phyloP scores from a whole-genome alignment of 257 asterid species.

The Knoxia roxburghii region DNA sequence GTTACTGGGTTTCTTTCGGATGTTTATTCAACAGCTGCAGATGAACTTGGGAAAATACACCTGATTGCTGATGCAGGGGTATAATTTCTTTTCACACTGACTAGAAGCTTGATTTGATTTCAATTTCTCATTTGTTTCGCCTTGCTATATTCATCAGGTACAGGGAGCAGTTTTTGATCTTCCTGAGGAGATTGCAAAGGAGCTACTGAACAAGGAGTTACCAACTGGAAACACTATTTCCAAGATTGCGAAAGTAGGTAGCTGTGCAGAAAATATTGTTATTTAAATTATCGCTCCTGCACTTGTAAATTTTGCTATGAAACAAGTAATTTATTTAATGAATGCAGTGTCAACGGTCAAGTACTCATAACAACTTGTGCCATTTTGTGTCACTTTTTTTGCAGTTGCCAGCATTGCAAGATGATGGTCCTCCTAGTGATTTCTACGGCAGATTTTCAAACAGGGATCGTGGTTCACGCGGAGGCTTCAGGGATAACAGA shows the following conservation, averaged over 20 bases:
- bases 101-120: background rate
- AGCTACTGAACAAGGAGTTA: constrained; percentile 57
- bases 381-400: constrained; percentile 6
- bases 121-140: background rate
- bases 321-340: background rate
- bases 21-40: constrained; percentile 88
- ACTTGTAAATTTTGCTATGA: background rate
- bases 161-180: constrained; percentile 96
- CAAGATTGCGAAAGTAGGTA: constrained; percentile 62
- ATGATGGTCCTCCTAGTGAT: constrained; percentile 82
- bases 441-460: constrained; percentile 73
- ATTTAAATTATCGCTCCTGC: background rate
- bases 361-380: background rate
- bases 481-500: constrained; percentile 59
- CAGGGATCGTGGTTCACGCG: constrained; percentile 46
- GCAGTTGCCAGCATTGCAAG: constrained; percentile 93
- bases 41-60: constrained; percentile 76
- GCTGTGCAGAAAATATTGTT: background rate
- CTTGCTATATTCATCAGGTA: constrained; percentile 36
- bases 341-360: background rate
- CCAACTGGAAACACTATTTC: constrained; percentile 86
- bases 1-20: constrained; percentile 85
- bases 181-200: constrained; percentile 90
- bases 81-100: constrained; percentile 9
- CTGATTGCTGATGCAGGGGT: constrained; percentile 70